A percentile compares a stretch with the other conserved stretches of the same genome.
Conservation (phyloP, 2,329 filamentous ascomycete genomes). For the Orbilia brochopaga region DNA sequence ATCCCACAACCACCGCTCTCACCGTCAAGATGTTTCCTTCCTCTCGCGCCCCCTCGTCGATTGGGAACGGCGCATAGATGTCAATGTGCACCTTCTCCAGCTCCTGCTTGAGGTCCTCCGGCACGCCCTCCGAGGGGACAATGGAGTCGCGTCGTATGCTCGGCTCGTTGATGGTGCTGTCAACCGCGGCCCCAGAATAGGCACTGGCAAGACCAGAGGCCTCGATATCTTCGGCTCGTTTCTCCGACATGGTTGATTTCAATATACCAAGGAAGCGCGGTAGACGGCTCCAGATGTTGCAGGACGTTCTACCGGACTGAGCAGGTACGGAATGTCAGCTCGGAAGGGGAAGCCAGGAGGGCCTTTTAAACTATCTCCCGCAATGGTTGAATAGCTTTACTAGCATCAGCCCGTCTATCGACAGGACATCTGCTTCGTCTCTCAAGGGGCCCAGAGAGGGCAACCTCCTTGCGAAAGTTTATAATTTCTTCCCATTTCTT, state of each 20-base stretch:
- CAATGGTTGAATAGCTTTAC: constrained; percentile 18
- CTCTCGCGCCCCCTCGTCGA: constrained; percentile 59
- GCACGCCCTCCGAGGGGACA: constrained; percentile 44
- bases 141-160: constrained; percentile 31
- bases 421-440: background rate
- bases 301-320: constrained; percentile 19
- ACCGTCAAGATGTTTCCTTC: constrained; percentile 64
- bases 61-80: constrained; percentile 58
- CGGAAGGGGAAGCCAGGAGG: constrained; percentile 1
- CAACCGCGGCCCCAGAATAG: constrained; percentile 22
- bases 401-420: constrained; percentile 6
- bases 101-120: constrained; percentile 39
- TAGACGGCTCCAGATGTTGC: constrained; percentile 14
- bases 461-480: constrained; percentile 11
- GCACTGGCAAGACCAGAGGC: constrained; percentile 20
- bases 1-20: constrained; percentile 65
- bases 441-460: constrained; percentile 29
- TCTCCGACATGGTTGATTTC: constrained; percentile 40
- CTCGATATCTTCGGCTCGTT: constrained; percentile 46
- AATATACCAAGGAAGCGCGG: constrained; percentile 12
- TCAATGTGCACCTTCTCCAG: constrained; percentile 51
- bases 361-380: constrained; percentile 14
- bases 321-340: constrained; percentile 42
- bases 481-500: background rate
- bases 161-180: constrained; percentile 20